Conservation (phyloP, 148 eudicot genomes). For the Heliosperma pusillum region DNA sequence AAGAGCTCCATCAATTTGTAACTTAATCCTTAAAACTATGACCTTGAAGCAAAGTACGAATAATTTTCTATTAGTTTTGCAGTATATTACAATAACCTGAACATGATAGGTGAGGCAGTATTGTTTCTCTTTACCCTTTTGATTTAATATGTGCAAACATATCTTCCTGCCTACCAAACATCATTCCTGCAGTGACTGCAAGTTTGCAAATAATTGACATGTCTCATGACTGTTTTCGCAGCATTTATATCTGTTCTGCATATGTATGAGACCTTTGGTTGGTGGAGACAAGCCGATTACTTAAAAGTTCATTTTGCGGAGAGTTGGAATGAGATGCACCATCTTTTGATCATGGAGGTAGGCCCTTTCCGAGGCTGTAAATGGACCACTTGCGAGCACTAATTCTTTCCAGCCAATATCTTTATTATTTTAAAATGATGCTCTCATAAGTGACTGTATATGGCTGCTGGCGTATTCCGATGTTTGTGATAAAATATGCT, state of each 20-base stretch:
- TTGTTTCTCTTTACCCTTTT: background rate
- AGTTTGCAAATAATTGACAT: slow-evolving; percentile 11
- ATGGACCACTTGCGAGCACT: background rate
- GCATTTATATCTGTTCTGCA: slow-evolving; percentile 95
- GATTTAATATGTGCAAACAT: background rate
- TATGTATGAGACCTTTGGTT: slow-evolving; percentile 93
- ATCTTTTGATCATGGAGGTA: slow-evolving; percentile 99
- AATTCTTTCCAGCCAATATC: background rate
- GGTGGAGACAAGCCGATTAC: slow-evolving; percentile 99
- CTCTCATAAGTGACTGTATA: background rate
- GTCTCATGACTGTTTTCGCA: slow-evolving; percentile 28
- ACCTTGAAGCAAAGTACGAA: background rate
- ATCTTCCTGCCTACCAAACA: background rate
- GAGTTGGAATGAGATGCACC: slow-evolving; percentile 99
- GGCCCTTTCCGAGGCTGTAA: slow-evolving; percentile 7
- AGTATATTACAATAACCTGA: background rate
- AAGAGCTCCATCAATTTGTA: no score
- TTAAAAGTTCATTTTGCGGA: slow-evolving; percentile 98
- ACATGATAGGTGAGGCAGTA: background rate
- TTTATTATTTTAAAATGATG: background rate
- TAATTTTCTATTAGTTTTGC: background rate
- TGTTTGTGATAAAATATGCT: background rate
- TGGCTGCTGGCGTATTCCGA: slow-evolving; percentile 1
- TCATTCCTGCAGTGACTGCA: background rate
- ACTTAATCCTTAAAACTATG: no score